Conservation (phyloP, 345 rosid genomes). For the Eucalyptus caleyi region DNA sequence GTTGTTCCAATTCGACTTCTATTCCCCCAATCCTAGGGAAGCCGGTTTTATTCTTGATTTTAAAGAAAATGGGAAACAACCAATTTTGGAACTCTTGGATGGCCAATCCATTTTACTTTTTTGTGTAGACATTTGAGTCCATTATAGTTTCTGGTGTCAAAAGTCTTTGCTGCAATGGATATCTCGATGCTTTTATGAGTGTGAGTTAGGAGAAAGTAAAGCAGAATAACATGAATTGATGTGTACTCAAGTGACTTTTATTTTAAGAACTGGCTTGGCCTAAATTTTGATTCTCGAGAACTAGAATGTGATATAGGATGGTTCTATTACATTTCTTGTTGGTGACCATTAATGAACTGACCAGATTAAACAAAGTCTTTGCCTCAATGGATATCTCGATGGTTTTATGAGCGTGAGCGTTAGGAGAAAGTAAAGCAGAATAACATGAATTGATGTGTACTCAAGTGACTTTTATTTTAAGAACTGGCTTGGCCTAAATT, state of each 20-base stretch:
- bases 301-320: not conserved
- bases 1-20: not conserved
- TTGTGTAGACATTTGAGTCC: not conserved
- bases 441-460: not conserved
- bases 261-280: not conserved
- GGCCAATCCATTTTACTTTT: not conserved
- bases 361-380: not conserved
- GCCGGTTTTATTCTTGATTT: not conserved
- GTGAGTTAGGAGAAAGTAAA: not conserved
- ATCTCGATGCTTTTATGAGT: not conserved
- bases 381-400: not conserved
- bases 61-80: not conserved
- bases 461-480: not conserved
- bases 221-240: not conserved
- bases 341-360: not conserved
- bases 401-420: not conserved
- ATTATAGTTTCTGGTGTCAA: not conserved
- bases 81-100: not conserved
- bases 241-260: not conserved
- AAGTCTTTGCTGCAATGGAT: not conserved
- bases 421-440: not conserved
- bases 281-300: not conserved
- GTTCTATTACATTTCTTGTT: not conserved
- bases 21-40: not conserved
- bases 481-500: not conserved